phyloP scores from a whole-genome alignment of 768 basidiomycete genomes.

The Suillus discolor region DNA sequence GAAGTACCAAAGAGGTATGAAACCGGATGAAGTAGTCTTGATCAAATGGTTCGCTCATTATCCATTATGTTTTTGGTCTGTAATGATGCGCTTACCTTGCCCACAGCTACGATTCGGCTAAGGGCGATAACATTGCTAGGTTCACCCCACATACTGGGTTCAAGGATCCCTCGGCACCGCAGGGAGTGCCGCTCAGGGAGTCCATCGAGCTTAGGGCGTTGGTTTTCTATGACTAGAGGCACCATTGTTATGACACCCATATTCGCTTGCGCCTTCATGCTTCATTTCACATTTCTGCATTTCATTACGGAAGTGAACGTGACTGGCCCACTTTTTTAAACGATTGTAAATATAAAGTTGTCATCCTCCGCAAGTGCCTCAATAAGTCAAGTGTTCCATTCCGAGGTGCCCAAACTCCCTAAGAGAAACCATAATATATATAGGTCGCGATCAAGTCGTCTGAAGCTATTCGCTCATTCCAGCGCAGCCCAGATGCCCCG shows the following conservation, averaged over 20 bases:
- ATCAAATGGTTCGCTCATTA: conserved; percentile 49
- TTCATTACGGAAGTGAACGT: not conserved
- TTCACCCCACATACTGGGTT: conserved; percentile 71
- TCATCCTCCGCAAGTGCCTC: not conserved
- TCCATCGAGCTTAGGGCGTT: conserved; percentile 65
- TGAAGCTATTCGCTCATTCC: too few relatives aligned
- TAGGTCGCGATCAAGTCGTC: too few relatives aligned
- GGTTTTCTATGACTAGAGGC: conserved; percentile 54
- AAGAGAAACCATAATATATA: not conserved
- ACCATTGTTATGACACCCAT: conserved; percentile 13
- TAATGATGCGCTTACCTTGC: not conserved
- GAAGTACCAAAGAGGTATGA: conserved; percentile 52
- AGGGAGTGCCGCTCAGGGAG: conserved; percentile 49
- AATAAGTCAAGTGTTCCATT: not conserved
- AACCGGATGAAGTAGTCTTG: conserved; percentile 49
- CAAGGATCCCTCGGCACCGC: conserved; percentile 53
- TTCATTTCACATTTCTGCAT: not conserved
- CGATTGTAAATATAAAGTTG: not conserved
- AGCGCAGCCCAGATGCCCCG: too few relatives aligned
- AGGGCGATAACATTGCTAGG: conserved; percentile 50
- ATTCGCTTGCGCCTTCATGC: not conserved
- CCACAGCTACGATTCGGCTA: conserved; percentile 41
- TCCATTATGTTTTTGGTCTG: not conserved
- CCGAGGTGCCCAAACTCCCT: not conserved
- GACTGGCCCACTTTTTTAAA: not conserved